Conservation (phyloP, 2,329 filamentous ascomycete species). For the Parascedosporium putredinis region DNA sequence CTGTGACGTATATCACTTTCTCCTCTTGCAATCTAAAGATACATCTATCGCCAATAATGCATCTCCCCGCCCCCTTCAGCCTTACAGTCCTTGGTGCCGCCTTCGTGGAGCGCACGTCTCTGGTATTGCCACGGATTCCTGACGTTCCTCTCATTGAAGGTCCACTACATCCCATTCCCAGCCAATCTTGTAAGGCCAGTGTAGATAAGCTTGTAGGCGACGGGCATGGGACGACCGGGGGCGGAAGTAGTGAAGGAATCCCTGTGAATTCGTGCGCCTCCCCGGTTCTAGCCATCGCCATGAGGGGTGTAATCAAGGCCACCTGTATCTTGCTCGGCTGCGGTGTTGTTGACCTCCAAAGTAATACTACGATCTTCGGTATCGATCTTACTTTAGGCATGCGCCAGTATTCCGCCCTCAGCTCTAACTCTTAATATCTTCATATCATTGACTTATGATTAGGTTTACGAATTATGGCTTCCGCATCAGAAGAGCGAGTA, state of each 20-base stretch:
- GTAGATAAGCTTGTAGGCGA: constrained; percentile 16
- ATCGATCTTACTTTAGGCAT: constrained; percentile 30
- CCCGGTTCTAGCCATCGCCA: constrained; percentile 25
- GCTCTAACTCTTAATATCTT: neutral
- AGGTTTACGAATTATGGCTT: constrained; percentile 34
- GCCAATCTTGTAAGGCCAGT: constrained; percentile 3
- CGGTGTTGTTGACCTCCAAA: constrained; percentile 31
- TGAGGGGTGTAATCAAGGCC: constrained; percentile 33
- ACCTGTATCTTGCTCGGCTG: constrained; percentile 31
- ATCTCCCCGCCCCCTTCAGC: neutral
- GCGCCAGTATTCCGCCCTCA: constrained; percentile 3
- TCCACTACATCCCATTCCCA: neutral
- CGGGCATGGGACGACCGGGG: constrained; percentile 31
- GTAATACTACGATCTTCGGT: constrained; percentile 41
- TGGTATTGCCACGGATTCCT: neutral
- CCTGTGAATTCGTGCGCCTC: constrained; percentile 34
- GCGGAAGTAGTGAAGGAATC: constrained; percentile 30
- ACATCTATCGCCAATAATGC: neutral
- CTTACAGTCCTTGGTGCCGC: neutral
- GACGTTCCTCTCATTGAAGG: too few species aligned
- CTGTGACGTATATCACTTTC: neutral
- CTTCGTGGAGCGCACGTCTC: neutral
- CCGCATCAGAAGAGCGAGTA: constrained; percentile 33
- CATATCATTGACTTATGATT: neutral
- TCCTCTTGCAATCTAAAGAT: neutral